A percentile compares a stretch with the other conserved stretches of the same genome.
These are phyloP conservation scores for Leccinum huronense DNA, from an alignment of 1,284 basidiomycete genomes.

Conservation along the genomic window DNA sequence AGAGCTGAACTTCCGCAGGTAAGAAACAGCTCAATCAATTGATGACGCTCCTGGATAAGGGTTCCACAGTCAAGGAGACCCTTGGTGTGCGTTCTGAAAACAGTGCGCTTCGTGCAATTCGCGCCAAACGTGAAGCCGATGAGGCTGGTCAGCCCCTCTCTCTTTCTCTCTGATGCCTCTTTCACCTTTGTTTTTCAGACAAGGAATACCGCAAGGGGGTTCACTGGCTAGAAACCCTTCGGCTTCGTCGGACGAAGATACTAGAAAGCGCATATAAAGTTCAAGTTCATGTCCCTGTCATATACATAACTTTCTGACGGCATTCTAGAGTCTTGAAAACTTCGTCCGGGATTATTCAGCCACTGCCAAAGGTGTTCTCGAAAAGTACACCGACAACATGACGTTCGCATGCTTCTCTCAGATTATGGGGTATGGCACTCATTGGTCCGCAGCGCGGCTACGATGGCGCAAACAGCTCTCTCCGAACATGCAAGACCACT, in stretches of 20 bases:
- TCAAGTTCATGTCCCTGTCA: constrained; percentile 40
- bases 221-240: constrained; percentile 91
- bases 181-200: constrained; percentile 49
- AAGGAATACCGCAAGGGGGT: constrained; percentile 91
- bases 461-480: constrained; percentile 65
- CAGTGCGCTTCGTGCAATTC: constrained; percentile 68
- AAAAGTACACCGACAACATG: constrained; percentile 76
- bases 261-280: constrained; percentile 73
- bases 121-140: constrained; percentile 86
- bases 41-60: constrained; percentile 75
- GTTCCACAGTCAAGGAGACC: constrained; percentile 56
- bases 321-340: constrained; percentile 67
- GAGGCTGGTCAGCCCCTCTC: constrained; percentile 67
- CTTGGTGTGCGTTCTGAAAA: constrained; percentile 57
- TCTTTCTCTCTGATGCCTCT: neutral
- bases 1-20: constrained; percentile 41
- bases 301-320: constrained; percentile 12
- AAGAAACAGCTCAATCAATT: constrained; percentile 77
- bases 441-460: constrained; percentile 54
- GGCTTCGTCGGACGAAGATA: constrained; percentile 79
- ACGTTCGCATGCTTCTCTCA: constrained; percentile 45
- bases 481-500: constrained; percentile 55
- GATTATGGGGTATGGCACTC: constrained; percentile 13
- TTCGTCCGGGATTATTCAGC: constrained; percentile 76
- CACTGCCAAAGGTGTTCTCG: constrained; percentile 62